These are phyloP conservation scores for Atkinsonella texensis DNA, from an alignment of 2,329 filamentous ascomycete species.

Conservation along the genomic window DNA sequence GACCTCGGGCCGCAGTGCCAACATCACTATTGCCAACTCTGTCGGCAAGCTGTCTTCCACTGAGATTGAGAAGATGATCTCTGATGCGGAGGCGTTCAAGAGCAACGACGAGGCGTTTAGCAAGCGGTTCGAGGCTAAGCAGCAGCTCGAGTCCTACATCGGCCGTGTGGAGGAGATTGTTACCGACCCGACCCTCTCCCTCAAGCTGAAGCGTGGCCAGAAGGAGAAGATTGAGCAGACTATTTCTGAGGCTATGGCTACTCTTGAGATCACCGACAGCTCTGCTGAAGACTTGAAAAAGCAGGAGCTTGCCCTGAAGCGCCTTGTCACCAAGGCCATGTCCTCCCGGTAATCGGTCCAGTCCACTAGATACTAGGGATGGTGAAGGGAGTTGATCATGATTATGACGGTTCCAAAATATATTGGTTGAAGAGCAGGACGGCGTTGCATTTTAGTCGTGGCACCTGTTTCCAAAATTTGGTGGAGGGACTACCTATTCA, in stretches of 20 bases:
- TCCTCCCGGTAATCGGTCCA: constrained; percentile 59
- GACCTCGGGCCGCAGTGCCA: constrained; percentile 92
- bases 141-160: constrained; percentile 99
- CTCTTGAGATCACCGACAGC: constrained; percentile 92
- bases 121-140: constrained; percentile 98
- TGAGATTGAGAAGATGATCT: constrained; percentile 98
- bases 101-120: constrained; percentile 93
- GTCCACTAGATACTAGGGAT: background rate
- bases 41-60: constrained; percentile 91
- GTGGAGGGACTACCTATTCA: constrained; percentile 3
- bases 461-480: constrained; percentile 4
- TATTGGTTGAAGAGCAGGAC: constrained; percentile 2
- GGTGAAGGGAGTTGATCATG: background rate
- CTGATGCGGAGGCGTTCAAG: constrained; percentile 98
- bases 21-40: constrained; percentile 99
- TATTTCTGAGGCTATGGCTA: constrained; percentile 92
- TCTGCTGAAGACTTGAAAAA: constrained; percentile 94
- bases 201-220: constrained; percentile 97
- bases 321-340: constrained; percentile 97
- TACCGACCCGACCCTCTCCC: constrained; percentile 86
- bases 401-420: constrained; percentile 1
- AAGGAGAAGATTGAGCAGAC: constrained; percentile 99
- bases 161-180: constrained; percentile 97
- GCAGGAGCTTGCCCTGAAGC: constrained; percentile 97
- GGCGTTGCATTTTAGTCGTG: constrained; percentile 6